These are phyloP conservation scores for Paraphaeosphaeria minitans DNA, from an alignment of 2,329 filamentous ascomycete species.

Conservation along the genomic window DNA sequence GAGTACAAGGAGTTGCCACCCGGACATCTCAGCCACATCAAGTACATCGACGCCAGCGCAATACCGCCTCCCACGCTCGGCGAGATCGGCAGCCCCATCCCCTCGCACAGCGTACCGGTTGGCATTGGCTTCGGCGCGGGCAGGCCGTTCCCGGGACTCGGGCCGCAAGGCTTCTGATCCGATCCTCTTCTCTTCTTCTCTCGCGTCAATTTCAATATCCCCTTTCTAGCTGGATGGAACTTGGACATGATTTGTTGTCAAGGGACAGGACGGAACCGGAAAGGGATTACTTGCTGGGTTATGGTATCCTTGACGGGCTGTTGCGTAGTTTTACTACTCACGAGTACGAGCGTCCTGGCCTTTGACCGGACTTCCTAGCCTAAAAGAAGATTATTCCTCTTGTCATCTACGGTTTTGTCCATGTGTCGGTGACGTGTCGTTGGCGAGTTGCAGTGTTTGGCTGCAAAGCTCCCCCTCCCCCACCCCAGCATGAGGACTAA, in stretches of 20 bases:
- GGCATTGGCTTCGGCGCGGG: conserved; percentile 33
- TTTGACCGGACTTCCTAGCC: conserved; percentile 8
- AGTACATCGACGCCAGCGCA: conserved; percentile 46
- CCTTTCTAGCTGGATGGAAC: conserved; percentile 11
- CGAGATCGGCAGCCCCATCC: conserved; percentile 56
- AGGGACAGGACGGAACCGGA: not conserved
- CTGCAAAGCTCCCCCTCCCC: too few species aligned
- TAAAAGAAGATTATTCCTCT: conserved; percentile 13
- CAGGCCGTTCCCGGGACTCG: conserved; percentile 40
- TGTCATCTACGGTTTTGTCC: not conserved
- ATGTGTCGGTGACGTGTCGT: too few species aligned
- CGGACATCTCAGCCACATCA: conserved; percentile 48
- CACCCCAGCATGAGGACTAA: too few species aligned
- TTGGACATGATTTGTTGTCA: conserved; percentile 13
- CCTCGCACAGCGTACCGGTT: conserved; percentile 48
- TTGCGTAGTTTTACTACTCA: conserved; percentile 9
- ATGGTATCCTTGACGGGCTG: conserved; percentile 10
- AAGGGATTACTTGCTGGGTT: conserved; percentile 2
- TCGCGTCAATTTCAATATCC: conserved; percentile 18
- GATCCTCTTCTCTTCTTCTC: conserved; percentile 6
- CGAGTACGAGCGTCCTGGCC: not conserved
- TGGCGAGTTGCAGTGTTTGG: too few species aligned
- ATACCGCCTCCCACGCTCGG: conserved; percentile 43
- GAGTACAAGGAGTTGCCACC: conserved; percentile 63
- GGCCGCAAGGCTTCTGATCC: conserved; percentile 35